Evolutionary conservation across 2,329 filamentous ascomycete species (phyloP), one percentile per base, ranked within the genome.

Genomic region (Colletotrichum magnum): DNA sequence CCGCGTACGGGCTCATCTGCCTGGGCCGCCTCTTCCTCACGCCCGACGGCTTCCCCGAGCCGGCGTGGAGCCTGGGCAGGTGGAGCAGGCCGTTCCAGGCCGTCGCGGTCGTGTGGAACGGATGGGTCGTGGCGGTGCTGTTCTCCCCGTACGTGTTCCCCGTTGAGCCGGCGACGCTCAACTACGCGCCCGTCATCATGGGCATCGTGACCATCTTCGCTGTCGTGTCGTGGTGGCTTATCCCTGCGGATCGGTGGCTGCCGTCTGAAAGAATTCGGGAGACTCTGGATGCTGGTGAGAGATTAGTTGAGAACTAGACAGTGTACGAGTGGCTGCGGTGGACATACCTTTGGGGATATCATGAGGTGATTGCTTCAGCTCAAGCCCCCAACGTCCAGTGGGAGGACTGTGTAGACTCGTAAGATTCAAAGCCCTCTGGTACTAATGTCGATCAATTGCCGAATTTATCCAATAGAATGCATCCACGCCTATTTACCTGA

Each of bases 161-260:
- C 0, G 84, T 85, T 1, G 76, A 75, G 0, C 82, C 78, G 1
- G 73, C 79, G 18, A 84, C 77, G 6, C 69, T 86, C 15, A 86
- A 86, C 68, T 86, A 84, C 77, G 85, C 85, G 0, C 85, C 85
- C 0, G 83, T 87, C 13, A 86, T 87, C 66, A 86, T 87, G 83
- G 82, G 74, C 3, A 79, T 77, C 2, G 83, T 86, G 4, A 87
- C 84, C 0, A 81, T 87, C 41, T 77, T 86, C 47, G 85, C 84
- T 0, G 59, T 86, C 16, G 64, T 84, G 24, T 85, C 84, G 9
- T 86, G 84, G 79, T 84, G 82, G 74, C 43, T 84, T n/a, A 83
- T 83, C 69, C 84, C 85, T 0, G 79, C 82, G 51, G 82, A 82
- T 4, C 75, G 77, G 1, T 86, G 84, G 84, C 73, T 86, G 53